Evolutionary conservation across 169 alveolate genomes (phyloP), one percentile per base, ranked within the genome.

Genomic region (Neospora caninum): DNA sequence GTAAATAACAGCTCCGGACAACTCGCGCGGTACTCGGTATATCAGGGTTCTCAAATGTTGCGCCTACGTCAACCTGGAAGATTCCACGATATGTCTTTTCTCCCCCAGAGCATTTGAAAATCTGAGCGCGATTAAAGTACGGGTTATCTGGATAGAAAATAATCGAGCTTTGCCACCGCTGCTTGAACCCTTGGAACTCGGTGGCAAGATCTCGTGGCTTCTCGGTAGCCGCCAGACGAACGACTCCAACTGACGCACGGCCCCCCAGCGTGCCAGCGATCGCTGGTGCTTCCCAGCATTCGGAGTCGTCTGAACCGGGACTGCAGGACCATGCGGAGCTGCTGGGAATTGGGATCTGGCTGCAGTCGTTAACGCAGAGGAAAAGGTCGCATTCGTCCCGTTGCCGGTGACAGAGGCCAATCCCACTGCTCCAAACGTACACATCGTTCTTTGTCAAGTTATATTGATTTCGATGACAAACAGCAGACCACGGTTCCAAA

Each of bases 131-230:
- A 20, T 78, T 78, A 31, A 78, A 34, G 87, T 38, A 16, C 87
- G 87, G 87, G 45, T 78, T 78, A 34, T 78, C 87, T 4, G 87
- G 87, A 78, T 78, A 78, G 20, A 78, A 39, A 31, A 39, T 39
- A 45, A 78, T 78, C 29, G 45, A 0, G 87, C 43, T 78, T 25
- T 39, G 41, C 45, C 53, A 39, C 45, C 41, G 53, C 45, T 78
- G 53, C 25, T 27, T 78, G 53, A 20, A 22, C 42, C 53, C 27
- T 22, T 39, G 27, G 87, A 78, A 78, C 45, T 78, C 45, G 29
- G 29, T 39, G 53, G 39, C 42, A 20, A 78, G 43, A 34, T 78
- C 87, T 34, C 27, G 53, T 9, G 87, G 41, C 0, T 20, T 34
- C 43, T 34, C 45, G 45, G 87, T 39, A 22, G 87, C 25, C 42